Evolutionary conservation across 495 filamentous ascomycete species (phyloP).

Genomic region (Neurospora sp.): DNA sequence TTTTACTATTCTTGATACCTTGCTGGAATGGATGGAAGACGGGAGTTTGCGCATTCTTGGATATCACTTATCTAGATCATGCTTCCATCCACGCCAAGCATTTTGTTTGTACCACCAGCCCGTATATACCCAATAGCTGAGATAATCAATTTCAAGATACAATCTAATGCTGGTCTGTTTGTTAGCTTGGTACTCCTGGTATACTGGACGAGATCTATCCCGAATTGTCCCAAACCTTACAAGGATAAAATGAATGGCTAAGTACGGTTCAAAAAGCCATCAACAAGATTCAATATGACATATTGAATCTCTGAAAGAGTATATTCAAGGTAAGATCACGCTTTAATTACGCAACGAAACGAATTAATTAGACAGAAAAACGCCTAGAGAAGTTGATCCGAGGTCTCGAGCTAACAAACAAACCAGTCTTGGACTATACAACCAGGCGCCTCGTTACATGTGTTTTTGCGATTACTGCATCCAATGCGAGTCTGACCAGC

Average conservation of each 20-base stretch:
- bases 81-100: neutral
- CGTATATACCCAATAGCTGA: neutral
- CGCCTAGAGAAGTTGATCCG: neutral
- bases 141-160: neutral
- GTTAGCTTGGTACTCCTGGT: neutral
- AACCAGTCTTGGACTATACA: neutral
- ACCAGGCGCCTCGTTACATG: too few species aligned
- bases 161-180: neutral
- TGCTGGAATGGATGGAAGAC: neutral
- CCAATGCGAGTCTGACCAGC: too few species aligned
- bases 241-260: neutral
- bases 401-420: neutral
- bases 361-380: neutral
- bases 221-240: neutral
- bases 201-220: neutral
- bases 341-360: neutral
- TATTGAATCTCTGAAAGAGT: neutral
- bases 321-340: neutral
- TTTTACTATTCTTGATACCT: neutral
- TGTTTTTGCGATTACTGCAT: too few species aligned
- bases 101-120: neutral
- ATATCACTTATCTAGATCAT: neutral
- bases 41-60: neutral
- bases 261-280: neutral
- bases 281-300: neutral